These are phyloP conservation scores for Podila horticola DNA, from an alignment of 192 early-diverging fungal species.

Conservation along the genomic window DNA sequence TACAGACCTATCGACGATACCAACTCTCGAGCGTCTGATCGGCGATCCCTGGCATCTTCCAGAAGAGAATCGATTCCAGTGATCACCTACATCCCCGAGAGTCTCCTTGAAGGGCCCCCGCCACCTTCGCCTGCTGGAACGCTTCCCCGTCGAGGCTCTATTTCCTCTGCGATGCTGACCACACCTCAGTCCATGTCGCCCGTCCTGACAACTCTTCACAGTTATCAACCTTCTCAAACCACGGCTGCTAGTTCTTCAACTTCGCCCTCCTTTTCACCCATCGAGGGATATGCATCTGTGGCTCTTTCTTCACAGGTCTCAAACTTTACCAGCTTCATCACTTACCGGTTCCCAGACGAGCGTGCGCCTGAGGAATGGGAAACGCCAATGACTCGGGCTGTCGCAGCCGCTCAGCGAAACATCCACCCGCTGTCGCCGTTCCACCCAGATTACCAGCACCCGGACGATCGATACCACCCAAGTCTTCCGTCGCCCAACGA, in stretches of 20 bases:
- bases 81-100: conserved; percentile 27
- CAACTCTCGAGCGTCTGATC: not conserved
- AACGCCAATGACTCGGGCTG: not conserved
- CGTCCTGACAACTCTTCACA: not conserved
- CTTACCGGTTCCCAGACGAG: conserved; percentile 42
- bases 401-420: conserved; percentile 3
- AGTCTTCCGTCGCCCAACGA: conserved; percentile 26
- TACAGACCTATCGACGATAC: not conserved
- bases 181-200: conserved; percentile 21
- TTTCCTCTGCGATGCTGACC: conserved; percentile 11
- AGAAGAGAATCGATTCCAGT: not conserved
- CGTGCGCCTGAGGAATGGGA: not conserved
- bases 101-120: conserved; percentile 27
- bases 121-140: not conserved
- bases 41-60: not conserved
- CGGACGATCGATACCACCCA: conserved; percentile 31
- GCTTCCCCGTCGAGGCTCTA: not conserved
- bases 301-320: not conserved
- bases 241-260: not conserved
- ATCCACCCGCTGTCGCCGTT: conserved; percentile 41
- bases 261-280: not conserved
- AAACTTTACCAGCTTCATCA: not conserved
- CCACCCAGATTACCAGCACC: conserved; percentile 45
- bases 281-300: not conserved
- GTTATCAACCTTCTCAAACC: too few species aligned